A percentile compares a stretch with the other conserved stretches of the same genome.
phyloP scores from a whole-genome alignment of 2,329 filamentous ascomycete genomes.

The Penicillium sp. region DNA sequence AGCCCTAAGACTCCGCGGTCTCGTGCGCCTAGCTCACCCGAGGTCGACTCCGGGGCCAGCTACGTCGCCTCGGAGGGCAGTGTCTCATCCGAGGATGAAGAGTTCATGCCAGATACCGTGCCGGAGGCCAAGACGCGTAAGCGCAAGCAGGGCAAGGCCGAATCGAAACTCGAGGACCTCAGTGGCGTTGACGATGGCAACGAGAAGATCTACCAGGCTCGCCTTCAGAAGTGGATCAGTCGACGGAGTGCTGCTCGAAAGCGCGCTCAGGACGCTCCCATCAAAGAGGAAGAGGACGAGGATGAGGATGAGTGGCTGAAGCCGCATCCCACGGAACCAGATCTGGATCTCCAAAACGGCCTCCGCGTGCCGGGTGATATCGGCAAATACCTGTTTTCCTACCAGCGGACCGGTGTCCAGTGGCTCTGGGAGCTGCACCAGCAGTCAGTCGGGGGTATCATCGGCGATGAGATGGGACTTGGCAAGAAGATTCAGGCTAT shows the following conservation, averaged over 20 bases:
- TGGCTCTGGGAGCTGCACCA: slow-evolving; percentile 93
- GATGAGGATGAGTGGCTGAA: slow-evolving; percentile 70
- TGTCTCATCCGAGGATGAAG: slow-evolving; percentile 38
- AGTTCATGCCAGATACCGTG: slow-evolving; percentile 35
- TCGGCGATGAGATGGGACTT: slow-evolving; percentile 98
- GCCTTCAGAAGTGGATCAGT: slow-evolving; percentile 74
- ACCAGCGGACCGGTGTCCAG: slow-evolving; percentile 94
- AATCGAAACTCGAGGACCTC: slow-evolving; percentile 55
- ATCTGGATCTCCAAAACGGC: slow-evolving; percentile 72
- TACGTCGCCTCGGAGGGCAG: slow-evolving; percentile 37
- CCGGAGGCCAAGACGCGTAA: slow-evolving; percentile 22
- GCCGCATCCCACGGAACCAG: slow-evolving; percentile 78
- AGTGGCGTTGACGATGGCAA: slow-evolving; percentile 83
- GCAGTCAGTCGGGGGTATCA: slow-evolving; percentile 87
- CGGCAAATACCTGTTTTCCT: slow-evolving; percentile 88
- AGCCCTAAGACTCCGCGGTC: background rate
- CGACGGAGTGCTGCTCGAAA: slow-evolving; percentile 62
- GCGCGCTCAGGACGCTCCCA: slow-evolving; percentile 39
- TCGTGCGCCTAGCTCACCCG: slow-evolving; percentile 8
- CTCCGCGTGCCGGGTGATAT: slow-evolving; percentile 89
- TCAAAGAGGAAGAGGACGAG: slow-evolving; percentile 39
- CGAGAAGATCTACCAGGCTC: slow-evolving; percentile 73
- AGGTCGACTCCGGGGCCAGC: slow-evolving; percentile 33
- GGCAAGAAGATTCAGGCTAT: slow-evolving; percentile 87
- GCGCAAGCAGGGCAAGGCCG: slow-evolving; percentile 32